phyloP scores from a whole-genome alignment of 805 yeast species.

The Starmerella stigmatis region DNA sequence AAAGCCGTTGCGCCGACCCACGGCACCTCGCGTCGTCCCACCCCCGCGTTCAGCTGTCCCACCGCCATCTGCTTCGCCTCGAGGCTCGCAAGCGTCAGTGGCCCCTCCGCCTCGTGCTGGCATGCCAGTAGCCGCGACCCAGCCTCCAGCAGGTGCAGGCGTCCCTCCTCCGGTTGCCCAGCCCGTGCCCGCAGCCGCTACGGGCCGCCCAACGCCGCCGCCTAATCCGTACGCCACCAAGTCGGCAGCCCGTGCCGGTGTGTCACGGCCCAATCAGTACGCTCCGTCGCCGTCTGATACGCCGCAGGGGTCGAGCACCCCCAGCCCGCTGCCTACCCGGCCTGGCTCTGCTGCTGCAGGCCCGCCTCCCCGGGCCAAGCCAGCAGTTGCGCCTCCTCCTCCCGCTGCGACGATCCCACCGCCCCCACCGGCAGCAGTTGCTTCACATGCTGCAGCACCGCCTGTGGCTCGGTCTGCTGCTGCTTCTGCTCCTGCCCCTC shows the following conservation, averaged over 20 bases:
- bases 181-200: constrained; percentile 2
- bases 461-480: constrained; percentile 11
- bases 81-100: constrained; percentile 26
- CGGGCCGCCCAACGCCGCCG: constrained; percentile 23
- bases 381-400: constrained; percentile 3
- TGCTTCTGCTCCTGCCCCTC: constrained; percentile 27
- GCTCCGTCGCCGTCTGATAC: constrained; percentile 23
- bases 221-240: constrained; percentile 33
- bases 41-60: constrained; percentile 12
- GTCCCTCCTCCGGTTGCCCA: constrained; percentile 32
- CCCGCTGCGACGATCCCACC: constrained; percentile 19
- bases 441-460: constrained; percentile 22
- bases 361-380: constrained; percentile 8
- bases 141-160: constrained; percentile 45
- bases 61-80: constrained; percentile 10
- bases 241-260: constrained; percentile 19
- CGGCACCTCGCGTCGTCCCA: constrained; percentile 18
- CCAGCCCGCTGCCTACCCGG: background rate
- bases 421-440: constrained; percentile 16
- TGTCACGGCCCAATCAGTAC: constrained; percentile 20
- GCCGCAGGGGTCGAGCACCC: constrained; percentile 1
- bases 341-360: constrained; percentile 8
- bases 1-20: constrained; percentile 19
- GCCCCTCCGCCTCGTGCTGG: constrained; percentile 20
- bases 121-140: constrained; percentile 13